These are phyloP conservation scores for Verticillium longisporum DNA, from an alignment of 2,329 filamentous ascomycete species.

Conservation along the genomic window DNA sequence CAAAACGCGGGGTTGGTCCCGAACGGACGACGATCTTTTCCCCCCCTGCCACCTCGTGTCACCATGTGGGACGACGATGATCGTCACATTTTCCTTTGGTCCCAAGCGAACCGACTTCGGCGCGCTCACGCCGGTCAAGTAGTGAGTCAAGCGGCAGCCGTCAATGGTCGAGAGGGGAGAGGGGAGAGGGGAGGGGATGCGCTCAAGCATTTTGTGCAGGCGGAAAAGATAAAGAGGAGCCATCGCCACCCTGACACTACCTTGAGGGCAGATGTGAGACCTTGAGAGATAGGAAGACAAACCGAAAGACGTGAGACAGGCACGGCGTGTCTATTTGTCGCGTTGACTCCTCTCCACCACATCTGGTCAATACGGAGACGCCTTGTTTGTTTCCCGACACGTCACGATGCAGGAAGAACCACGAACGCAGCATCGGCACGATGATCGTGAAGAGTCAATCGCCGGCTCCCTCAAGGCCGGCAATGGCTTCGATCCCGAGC, in stretches of 20 bases:
- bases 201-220: background rate
- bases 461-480: background rate
- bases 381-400: background rate
- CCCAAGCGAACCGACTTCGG: background rate
- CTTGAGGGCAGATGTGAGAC: background rate
- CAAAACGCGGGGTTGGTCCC: background rate
- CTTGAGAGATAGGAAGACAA: background rate
- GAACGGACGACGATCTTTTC: background rate
- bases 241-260: background rate
- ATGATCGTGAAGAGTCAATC: background rate
- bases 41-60: background rate
- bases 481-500: background rate
- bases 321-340: too few relatives aligned
- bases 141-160: background rate
- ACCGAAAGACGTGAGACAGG: too few relatives aligned
- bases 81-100: background rate
- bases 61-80: background rate
- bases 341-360: too few relatives aligned
- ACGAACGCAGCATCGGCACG: background rate
- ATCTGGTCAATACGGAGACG: too few relatives aligned
- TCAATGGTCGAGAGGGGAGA: background rate
- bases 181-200: background rate
- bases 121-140: background rate
- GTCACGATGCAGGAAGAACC: background rate
- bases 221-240: background rate